These are phyloP conservation scores for Hydrangea macrophylla DNA, from an alignment of 148 eudicot species.

Conservation along the genomic window DNA sequence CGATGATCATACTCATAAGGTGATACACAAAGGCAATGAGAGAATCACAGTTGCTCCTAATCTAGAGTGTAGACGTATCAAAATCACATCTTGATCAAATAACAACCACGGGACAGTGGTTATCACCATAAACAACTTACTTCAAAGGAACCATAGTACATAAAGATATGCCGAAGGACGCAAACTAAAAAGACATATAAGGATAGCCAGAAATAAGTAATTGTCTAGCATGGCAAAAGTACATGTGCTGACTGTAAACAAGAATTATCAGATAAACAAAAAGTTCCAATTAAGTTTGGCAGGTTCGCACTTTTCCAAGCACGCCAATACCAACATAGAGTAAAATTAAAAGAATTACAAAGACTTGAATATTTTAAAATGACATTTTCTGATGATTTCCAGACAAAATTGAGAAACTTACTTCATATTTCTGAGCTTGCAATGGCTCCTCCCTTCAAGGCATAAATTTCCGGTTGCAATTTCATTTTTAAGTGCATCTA, in stretches of 20 bases:
- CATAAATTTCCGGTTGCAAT: slow-evolving; percentile 7
- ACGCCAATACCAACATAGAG: neutral
- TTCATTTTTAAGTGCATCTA: slow-evolving; percentile 4
- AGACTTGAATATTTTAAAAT: neutral
- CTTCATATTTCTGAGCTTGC: slow-evolving; percentile 3
- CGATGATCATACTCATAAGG: too few species aligned
- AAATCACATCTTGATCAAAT: neutral
- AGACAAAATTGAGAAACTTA: slow-evolving; percentile 7
- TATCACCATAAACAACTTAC: too few species aligned
- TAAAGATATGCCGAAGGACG: neutral
- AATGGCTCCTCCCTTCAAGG: neutral
- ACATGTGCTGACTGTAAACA: neutral
- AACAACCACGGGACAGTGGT: too few species aligned
- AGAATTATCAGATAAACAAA: neutral
- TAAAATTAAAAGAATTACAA: neutral
- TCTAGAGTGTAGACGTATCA: too few species aligned
- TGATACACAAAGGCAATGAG: too few species aligned
- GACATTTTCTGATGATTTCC: neutral
- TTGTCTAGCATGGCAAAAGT: neutral
- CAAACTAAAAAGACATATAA: neutral
- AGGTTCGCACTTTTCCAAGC: neutral
- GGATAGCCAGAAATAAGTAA: neutral
- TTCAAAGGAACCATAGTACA: neutral
- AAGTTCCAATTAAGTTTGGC: neutral
- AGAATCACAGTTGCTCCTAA: neutral